Evolutionary conservation across 805 yeast genomes (phyloP), one percentile per base, ranked within the genome.

Genomic region (Saturnispora galanensis): DNA sequence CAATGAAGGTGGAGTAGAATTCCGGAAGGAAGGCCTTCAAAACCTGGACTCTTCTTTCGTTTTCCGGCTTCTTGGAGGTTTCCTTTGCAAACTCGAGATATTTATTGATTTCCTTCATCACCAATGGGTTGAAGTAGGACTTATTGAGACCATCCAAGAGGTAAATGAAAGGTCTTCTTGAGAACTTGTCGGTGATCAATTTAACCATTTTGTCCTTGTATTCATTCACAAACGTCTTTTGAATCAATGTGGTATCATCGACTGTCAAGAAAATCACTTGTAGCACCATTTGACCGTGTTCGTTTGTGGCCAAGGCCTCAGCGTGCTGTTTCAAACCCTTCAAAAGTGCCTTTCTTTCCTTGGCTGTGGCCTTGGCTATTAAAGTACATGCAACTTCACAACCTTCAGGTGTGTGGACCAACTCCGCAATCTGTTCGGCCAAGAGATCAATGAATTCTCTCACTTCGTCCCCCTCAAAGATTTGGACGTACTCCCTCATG

Each of bases 371-470:
- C 46, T 73, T 71, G 1, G 96, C 85, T 48, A 90, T 72, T 50
- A 85, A 70, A 29, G 79, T 74, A 55, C 84, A 79, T 1, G 96
- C 96, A 47, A 88, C 97, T 55, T 86, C 94, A 40, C 90, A 69
- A 53, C 98, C 98, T 62, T 89, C 97, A 44, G 81, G 81, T 0
- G 98, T 90, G 62, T 90, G 98, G 30, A 89, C 96, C 61, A 90
- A 73, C 66, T 90, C 97, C 15, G 96, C 95, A 61, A 87, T 73
- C 61, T 88, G 96, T 58, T 89, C 97, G 43, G 79, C 75, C 50
- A 90, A 68, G 37, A 87, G 67, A 49, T 88, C 96, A 53, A 88
- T 77, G 57, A 90, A 80, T 44, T 85, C 95, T 53, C 83, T 73
- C 47, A 80, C 75, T 62, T 86, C 90, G 35, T 74, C 71, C 38